These are phyloP conservation scores for Diplodia scrobiculata DNA, from an alignment of 2,329 filamentous ascomycete genomes.

Conservation along the genomic window DNA sequence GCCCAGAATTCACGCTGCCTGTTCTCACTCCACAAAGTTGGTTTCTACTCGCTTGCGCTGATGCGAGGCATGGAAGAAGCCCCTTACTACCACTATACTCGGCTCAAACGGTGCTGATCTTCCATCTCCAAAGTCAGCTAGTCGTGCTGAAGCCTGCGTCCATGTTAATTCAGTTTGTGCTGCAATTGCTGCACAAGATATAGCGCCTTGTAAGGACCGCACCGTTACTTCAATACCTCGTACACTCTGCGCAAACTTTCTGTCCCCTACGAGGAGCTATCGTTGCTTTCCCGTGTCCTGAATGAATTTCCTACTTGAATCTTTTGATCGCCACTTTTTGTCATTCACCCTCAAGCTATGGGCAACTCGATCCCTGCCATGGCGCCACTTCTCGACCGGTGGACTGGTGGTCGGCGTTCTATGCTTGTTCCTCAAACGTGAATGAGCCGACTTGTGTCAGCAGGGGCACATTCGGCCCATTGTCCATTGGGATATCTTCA, in stretches of 20 bases:
- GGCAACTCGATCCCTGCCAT: not conserved
- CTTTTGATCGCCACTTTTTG: not conserved
- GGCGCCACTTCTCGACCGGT: slow-evolving; percentile 14
- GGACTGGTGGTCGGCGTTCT: not conserved
- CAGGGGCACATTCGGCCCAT: not conserved
- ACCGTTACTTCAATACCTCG: not conserved
- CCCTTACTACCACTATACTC: slow-evolving; percentile 1
- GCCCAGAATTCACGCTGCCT: not conserved
- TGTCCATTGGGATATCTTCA: not conserved
- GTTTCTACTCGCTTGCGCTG: not conserved
- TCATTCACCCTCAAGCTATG: not conserved
- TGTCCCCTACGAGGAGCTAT: not conserved
- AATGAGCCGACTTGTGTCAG: not conserved
- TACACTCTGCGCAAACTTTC: not conserved
- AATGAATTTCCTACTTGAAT: not conserved
- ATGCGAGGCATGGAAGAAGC: not conserved
- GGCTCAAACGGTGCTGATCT: not conserved
- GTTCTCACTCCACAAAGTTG: not conserved
- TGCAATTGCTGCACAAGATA: slow-evolving; percentile 4
- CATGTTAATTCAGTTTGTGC: not conserved
- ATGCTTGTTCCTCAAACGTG: slow-evolving; percentile 9
- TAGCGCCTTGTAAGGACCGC: not conserved
- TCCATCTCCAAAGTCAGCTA: not conserved
- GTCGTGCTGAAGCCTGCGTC: not conserved
- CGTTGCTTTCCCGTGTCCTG: not conserved